Conservation (phyloP, 108 stramenopile genomes). For the Cyclotella cryptica region DNA sequence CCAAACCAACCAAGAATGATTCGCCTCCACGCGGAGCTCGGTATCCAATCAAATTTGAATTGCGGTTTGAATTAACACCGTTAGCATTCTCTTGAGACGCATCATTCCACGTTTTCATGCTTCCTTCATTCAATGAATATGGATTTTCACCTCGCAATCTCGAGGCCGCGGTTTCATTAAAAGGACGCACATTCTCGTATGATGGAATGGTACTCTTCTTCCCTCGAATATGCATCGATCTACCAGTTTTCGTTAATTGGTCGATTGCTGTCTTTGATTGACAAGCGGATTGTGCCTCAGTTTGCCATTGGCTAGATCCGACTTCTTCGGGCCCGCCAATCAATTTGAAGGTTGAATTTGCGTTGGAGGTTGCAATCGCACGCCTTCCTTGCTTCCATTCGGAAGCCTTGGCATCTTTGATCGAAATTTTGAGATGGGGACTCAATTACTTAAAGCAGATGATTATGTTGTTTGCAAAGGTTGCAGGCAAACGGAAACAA, state of each 20-base stretch:
- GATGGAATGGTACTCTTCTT: conserved; percentile 29
- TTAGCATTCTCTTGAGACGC: not conserved
- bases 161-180: conserved; percentile 26
- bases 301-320: conserved; percentile 42
- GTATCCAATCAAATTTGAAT: conserved; percentile 22
- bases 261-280: conserved; percentile 38
- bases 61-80: not conserved
- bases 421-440: no score
- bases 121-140: conserved; percentile 29
- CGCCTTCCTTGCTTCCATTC: conserved; percentile 14
- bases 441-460: no score
- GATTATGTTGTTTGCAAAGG: no score
- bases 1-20: conserved; percentile 20
- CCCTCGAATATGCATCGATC: conserved; percentile 47
- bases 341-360: conserved; percentile 16
- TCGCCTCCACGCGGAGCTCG: conserved; percentile 11
- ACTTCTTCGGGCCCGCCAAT: conserved; percentile 39
- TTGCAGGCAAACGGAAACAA: no score
- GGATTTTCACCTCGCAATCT: conserved; percentile 40
- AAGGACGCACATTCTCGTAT: conserved; percentile 26
- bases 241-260: conserved; percentile 52
- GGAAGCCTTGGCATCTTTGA: conserved; percentile 17
- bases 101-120: not conserved
- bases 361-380: conserved; percentile 9
- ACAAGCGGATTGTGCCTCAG: conserved; percentile 54